These are phyloP conservation scores for Microsporum audouinii DNA, from an alignment of 2,329 filamentous ascomycete species.

Conservation along the genomic window DNA sequence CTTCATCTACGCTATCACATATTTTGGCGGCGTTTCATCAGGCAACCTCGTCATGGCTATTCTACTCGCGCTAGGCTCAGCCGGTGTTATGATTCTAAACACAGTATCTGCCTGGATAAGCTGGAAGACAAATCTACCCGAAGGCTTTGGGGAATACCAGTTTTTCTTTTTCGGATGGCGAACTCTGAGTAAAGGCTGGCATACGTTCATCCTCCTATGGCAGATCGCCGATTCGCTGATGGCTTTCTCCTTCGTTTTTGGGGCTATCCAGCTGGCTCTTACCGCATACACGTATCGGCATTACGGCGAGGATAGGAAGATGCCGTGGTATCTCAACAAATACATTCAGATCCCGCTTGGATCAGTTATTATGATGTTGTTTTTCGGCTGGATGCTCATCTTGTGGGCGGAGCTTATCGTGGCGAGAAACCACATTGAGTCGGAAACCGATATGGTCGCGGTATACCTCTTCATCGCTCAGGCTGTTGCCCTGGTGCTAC, in stretches of 20 bases:
- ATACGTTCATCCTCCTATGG: conserved; percentile 7
- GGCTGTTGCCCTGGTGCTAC: neutral
- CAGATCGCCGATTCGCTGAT: conserved; percentile 5
- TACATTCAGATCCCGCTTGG: conserved; percentile 1
- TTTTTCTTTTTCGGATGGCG: conserved; percentile 10
- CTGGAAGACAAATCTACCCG: conserved; percentile 5
- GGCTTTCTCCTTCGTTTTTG: neutral
- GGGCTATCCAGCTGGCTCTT: neutral
- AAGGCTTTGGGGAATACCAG: conserved; percentile 7
- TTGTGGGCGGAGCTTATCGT: conserved; percentile 6
- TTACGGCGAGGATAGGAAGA: neutral
- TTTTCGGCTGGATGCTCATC: neutral
- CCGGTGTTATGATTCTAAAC: conserved; percentile 6
- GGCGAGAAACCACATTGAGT: conserved; percentile 4
- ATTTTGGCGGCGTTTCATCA: conserved; percentile 4
- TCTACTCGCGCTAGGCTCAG: conserved; percentile 1
- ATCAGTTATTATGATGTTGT: neutral
- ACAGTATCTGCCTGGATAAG: conserved; percentile 4
- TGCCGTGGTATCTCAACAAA: neutral
- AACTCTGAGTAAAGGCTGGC: conserved; percentile 5
- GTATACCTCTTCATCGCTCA: conserved; percentile 7
- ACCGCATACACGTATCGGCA: neutral
- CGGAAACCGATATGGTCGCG: conserved; percentile 7
- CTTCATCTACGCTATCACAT: conserved; percentile 2
- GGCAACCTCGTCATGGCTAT: conserved; percentile 3